Percentiles rank a stretch among this genome's conserved stretches.
These are phyloP conservation scores for Silybum marianum DNA, from an alignment of 129 eudicot species.

Conservation along the genomic window DNA sequence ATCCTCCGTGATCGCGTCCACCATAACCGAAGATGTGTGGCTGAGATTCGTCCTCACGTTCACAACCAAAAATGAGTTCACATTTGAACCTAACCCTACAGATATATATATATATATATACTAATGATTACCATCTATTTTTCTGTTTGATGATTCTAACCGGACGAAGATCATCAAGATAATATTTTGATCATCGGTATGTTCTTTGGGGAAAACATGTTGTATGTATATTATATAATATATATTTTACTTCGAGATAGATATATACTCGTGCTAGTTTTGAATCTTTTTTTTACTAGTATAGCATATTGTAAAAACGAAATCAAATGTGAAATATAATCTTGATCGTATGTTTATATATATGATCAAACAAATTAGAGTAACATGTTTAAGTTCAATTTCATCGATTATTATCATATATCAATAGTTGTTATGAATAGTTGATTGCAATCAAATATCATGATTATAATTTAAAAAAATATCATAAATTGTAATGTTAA, in stretches of 20 bases:
- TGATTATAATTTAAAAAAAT: not conserved
- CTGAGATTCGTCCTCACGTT: no score
- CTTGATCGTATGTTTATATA: not conserved
- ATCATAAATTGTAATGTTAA: not conserved
- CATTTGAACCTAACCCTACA: no score
- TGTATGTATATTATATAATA: slow-evolving; percentile 32
- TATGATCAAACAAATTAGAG: slow-evolving; percentile 11
- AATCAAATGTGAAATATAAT: slow-evolving; percentile 16
- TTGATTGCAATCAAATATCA: not conserved
- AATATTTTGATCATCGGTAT: slow-evolving; percentile 2
- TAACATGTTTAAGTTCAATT: not conserved
- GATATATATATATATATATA: not conserved
- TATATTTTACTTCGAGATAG: slow-evolving; percentile 4
- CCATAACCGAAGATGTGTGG: no score
- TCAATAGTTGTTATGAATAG: not conserved
- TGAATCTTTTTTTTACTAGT: slow-evolving; percentile 20
- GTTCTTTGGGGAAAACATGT: slow-evolving; percentile 6
- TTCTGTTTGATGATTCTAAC: not conserved
- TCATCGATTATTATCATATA: not conserved
- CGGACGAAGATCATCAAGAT: not conserved
- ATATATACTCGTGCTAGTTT: slow-evolving; percentile 22
- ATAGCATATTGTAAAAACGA: slow-evolving; percentile 19
- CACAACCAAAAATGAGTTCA: no score
- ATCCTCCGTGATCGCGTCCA: no score
- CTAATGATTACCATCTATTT: not conserved